Evolutionary conservation across 176 grass and related monocot genomes (phyloP), one percentile per base, ranked within the genome.

Genomic region (Chloris gayana): DNA sequence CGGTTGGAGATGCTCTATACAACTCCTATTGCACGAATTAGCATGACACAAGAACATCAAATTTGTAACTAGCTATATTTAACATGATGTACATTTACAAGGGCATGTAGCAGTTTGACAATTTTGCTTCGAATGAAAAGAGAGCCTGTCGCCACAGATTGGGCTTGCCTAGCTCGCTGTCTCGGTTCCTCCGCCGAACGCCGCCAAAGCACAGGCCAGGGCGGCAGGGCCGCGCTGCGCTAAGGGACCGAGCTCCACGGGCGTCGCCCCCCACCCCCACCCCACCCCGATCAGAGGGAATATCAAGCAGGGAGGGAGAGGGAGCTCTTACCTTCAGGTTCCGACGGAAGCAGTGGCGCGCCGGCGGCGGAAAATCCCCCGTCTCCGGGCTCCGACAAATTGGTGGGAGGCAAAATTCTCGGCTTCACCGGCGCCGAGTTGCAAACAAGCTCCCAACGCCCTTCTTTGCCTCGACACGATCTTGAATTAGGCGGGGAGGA

Each of bases 401-500:
- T 30, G 14, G 54, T 12, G 18, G n/a, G 34, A 56, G 56, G 54
- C 73, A 2, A 75, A 41, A n/a, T 17, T 42, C n/a, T 29, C 25
- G 12, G 54, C 15, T 19, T 14, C 2, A 53, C 38, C 8, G 24
- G 5, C 14, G 38, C 37, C 26, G 7, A 26, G 22, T 3, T 31
- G 8, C 50, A 0, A 15, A 19, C 31, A 37, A 31, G n/a, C 73
- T 25, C 14, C 12, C 22, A 0, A 13, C 7, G 22, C 54, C 30
- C 7, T 17, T 30, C 14, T 30, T 31, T 9, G 45, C 44, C 44
- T 46, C 26, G 44, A 70, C 41, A 29, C n/a, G 38, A 19, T 35
- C 66, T 27, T 62, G 72, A 61, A 64, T 77, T 64, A 22, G 56
- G 65, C 73, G 45, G 45, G 79, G 64, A 25, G 9, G 14, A 46